Evolutionary conservation across 176 grass and related monocot species (phyloP), one percentile per base, ranked within the genome.

Genomic region (Pontederia paniculata): DNA sequence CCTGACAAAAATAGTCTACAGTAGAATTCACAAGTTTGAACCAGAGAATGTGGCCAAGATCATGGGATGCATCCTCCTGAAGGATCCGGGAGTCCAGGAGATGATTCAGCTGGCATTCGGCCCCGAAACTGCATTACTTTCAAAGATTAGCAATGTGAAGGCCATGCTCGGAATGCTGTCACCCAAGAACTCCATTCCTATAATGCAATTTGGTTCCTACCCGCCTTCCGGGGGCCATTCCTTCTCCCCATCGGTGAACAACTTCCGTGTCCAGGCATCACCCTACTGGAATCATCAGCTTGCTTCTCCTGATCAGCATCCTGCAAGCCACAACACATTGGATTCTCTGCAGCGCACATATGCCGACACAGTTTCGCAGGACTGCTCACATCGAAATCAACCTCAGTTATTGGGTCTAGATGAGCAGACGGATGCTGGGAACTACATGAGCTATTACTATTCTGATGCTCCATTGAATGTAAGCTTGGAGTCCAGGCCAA

Each of bases 91-190:
- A 10, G 55, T 81, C 42, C 50, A 81, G 0, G 91, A 97, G 16
- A 83, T 97, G 80, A 16, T 84, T 47, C 79, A 87, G 69, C 75
- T 87, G 41, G 91, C 91, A 25, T 90, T 76, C 19, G 86, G 82
- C 57, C 54, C 57, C 16, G 86, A 97, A 0, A 54, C 68, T 15
- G 21, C 37, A 1, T 58, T 97, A 17, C 65, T 81, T 23, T 65
- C 83, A 0, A 73, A 56, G 56, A 81, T 89, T 21, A 51, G 43
- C 6, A 71, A 90, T 10, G 86, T 85, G 21, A 89, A 84, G 54
- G 63, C 62, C 45, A 69, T 66, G 44, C 85, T 95, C 42, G 58
- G 61, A 44, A 60, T 71, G 52, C 66, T 83, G 31, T 76, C 70
- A 18, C 59, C 71, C 1, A 63, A 66, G 15, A 56, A 37, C 28